These are phyloP conservation scores for Aspergillus hortae DNA, from an alignment of 2,329 filamentous ascomycete species.

Conservation along the genomic window DNA sequence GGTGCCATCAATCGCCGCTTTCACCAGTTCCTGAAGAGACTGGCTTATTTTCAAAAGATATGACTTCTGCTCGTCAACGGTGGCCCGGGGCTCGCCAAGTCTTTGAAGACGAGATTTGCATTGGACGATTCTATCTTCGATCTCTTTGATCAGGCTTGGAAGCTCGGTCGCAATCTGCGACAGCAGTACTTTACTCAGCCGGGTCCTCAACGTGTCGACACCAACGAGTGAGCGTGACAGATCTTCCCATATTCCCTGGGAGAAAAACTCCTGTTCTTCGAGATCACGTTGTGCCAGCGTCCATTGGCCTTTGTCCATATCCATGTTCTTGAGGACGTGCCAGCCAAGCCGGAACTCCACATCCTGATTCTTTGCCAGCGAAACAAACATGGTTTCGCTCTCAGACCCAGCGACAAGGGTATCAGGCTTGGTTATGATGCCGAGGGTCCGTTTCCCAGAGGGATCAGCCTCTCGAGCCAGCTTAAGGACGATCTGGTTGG, in stretches of 20 bases:
- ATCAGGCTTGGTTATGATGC: conserved; percentile 50
- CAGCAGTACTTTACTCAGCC: conserved; percentile 33
- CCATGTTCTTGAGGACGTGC: conserved; percentile 48
- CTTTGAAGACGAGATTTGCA: conserved; percentile 28
- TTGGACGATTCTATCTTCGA: conserved; percentile 28
- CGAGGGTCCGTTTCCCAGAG: conserved; percentile 35
- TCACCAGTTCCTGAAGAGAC: conserved; percentile 31
- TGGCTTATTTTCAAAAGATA: conserved; percentile 36
- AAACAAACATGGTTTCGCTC: conserved; percentile 33
- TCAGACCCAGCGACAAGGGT: conserved; percentile 33
- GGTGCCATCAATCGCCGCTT: conserved; percentile 28
- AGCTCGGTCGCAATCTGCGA: conserved; percentile 32
- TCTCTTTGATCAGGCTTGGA: conserved; percentile 35
- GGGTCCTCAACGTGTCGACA: conserved; percentile 26
- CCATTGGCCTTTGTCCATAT: conserved; percentile 32
- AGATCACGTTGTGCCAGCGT: conserved; percentile 23
- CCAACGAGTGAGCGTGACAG: conserved; percentile 26
- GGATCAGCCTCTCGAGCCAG: conserved; percentile 33
- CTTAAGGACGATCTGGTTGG: conserved; percentile 40
- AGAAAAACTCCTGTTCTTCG: conserved; percentile 32
- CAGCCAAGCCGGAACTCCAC: conserved; percentile 46
- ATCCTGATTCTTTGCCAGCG: conserved; percentile 43
- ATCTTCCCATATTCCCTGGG: conserved; percentile 21
- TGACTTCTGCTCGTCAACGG: conserved; percentile 18
- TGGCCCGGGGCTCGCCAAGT: conserved; percentile 26